Conservation (phyloP, 176 grass and related monocot genomes). For the Hsuehochloa calcarea region DNA sequence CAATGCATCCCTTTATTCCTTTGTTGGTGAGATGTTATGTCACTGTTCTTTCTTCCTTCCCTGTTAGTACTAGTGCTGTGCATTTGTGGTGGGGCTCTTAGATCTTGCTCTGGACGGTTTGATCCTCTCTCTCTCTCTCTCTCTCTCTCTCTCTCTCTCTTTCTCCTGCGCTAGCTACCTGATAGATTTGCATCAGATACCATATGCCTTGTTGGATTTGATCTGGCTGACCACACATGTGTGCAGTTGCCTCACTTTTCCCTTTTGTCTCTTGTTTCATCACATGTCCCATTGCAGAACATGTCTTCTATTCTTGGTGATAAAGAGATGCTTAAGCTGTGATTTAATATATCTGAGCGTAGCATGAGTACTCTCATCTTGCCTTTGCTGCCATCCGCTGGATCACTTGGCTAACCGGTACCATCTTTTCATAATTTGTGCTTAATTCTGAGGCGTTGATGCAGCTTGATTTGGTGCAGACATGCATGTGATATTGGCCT, state of each 20-base stretch:
- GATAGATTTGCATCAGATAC: slow-evolving; percentile 14
- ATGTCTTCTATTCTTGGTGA: not conserved
- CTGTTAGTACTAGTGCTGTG: not conserved
- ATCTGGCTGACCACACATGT: not conserved
- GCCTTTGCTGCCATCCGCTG: not conserved
- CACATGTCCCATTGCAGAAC: not conserved
- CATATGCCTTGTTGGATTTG: not conserved
- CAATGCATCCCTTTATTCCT: not conserved
- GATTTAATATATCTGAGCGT: not conserved
- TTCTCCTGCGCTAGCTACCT: not conserved
- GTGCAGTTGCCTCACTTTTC: not conserved
- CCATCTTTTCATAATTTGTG: not conserved
- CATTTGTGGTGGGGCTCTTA: not conserved
- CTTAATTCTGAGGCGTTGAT: not conserved
- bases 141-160: too few species aligned
- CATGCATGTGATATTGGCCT: not conserved
- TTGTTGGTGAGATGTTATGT: slow-evolving; percentile 9
- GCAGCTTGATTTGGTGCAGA: not conserved
- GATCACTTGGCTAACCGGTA: not conserved
- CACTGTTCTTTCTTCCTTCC: not conserved
- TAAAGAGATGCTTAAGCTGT: not conserved
- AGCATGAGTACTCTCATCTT: not conserved
- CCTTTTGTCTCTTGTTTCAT: not conserved
- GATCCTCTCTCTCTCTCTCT: too few species aligned
- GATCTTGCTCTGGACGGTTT: not conserved